Conservation (phyloP, 257 asterid genomes). For the Solanum chmielewskii region DNA sequence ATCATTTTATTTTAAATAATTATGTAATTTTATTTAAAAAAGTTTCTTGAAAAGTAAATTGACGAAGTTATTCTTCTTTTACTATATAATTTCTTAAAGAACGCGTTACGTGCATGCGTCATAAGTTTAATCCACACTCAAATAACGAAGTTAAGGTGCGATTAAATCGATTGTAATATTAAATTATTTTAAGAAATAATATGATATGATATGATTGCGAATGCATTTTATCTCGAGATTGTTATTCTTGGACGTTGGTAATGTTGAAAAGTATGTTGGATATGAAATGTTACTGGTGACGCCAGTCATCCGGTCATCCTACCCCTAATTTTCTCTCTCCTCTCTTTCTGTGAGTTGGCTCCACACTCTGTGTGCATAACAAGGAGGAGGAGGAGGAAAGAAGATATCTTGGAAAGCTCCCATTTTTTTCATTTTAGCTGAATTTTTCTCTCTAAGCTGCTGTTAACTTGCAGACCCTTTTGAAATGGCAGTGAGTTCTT, state of each 20-base stretch:
- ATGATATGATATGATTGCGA: too few species aligned
- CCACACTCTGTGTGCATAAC: background rate
- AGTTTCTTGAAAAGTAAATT: background rate
- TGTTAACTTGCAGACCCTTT: background rate
- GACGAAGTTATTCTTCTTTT: background rate
- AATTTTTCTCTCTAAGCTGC: background rate
- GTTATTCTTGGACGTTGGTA: background rate
- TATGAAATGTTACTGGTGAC: conserved; percentile 7
- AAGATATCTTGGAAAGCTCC: background rate
- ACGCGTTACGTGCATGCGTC: rapidly evolving
- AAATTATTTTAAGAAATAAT: too few species aligned
- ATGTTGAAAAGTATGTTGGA: background rate
- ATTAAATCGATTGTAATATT: too few species aligned
- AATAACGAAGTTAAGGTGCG: background rate
- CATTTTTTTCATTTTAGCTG: background rate
- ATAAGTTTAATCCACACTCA: background rate
- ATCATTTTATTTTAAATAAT: too few species aligned
- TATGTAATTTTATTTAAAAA: too few species aligned
- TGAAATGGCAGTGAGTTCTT: conserved; percentile 34
- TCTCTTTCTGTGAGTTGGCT: conserved; percentile 1
- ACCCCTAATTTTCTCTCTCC: background rate
- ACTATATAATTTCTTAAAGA: background rate
- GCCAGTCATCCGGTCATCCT: conserved; percentile 1
- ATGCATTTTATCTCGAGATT: background rate
- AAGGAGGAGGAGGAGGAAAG: background rate